Evolutionary conservation across 768 basidiomycete species (phyloP).

Genomic region (Lactifluus pinguis): DNA sequence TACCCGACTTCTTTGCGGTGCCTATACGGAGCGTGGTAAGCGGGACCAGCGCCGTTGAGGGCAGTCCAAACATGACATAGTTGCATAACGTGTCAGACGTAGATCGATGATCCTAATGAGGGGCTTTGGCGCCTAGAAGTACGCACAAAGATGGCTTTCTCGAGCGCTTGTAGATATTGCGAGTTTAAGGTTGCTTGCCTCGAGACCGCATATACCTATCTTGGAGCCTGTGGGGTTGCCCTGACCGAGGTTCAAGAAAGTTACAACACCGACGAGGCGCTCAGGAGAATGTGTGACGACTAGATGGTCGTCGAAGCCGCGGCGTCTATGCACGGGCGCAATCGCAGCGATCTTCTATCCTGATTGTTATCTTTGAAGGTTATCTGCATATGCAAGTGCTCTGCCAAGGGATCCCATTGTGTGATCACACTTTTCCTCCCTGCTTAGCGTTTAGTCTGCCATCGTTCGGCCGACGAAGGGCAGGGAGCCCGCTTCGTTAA

Average conservation of each 20-base stretch:
- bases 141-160: not conserved
- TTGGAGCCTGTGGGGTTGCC: not conserved
- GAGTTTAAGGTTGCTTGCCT: constrained; percentile 10
- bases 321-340: not conserved
- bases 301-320: not conserved
- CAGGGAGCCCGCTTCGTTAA: constrained; percentile 3
- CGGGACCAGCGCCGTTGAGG: not conserved
- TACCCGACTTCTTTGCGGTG: not conserved
- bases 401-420: not conserved
- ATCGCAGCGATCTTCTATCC: not conserved
- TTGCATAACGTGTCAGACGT: not conserved
- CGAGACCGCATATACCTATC: not conserved
- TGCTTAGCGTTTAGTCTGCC: not conserved
- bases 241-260: not conserved
- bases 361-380: not conserved
- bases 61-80: not conserved
- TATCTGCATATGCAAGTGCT: constrained; percentile 4
- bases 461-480: not conserved
- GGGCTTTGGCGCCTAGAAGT: not conserved
- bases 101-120: not conserved
- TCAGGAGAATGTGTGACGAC: not conserved
- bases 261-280: constrained; percentile 10
- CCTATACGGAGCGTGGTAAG: not conserved
- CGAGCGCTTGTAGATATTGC: constrained; percentile 1
- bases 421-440: not conserved